Evolutionary conservation across 2,329 filamentous ascomycete genomes (phyloP), one percentile per base, ranked within the genome.

Genomic region (Sphaerostilbella broomeana): DNA sequence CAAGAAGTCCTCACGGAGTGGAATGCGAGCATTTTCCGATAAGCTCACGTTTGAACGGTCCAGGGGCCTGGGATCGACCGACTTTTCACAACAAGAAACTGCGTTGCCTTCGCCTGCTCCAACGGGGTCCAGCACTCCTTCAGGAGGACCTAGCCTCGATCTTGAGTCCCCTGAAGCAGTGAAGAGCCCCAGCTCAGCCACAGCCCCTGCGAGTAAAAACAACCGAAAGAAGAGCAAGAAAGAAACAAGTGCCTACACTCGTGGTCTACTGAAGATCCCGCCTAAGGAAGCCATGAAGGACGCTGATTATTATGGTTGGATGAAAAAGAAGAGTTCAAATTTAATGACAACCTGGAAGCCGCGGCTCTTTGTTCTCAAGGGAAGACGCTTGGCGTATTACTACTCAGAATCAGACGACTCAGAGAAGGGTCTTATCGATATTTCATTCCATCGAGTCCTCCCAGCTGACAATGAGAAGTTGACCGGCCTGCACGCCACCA

Each of bases 321-420:
- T 98, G 92, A 97, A 92, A 71, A 98, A 98, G 73, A 89, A 94
- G 63, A 95, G 87, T 44, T 90, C 87, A 2, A 92, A 90, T 54
- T 70, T 97, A 22, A 95, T 98, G 82, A 88, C 88, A 3, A 95
- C 89, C 2, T 98, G 92, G 92, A 98, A 97, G 57, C 85, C 89
- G 10, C 81, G 92, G 10, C 73, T 97, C n/a, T 98, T 98, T 56
- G 82, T 98, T 6, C 77, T 98, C 42, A 89, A 88, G 55, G 92
- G 92, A 20, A 81, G 90, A 37, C 81, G 92, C 4, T 69, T 98
- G 20, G 88, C 89, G 0, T 98, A 98, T 66, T 98, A 94, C 64
- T 98, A 98, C 60, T 86, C 86, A 1, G 90, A 97, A 55, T 79
- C 85, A 47, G 92, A 98, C 56, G 83, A 81, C 0, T 83, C 94